Evolutionary conservation across 208 protist species (phyloP).

Genomic region (Blastocrithidia nonstop): DNA sequence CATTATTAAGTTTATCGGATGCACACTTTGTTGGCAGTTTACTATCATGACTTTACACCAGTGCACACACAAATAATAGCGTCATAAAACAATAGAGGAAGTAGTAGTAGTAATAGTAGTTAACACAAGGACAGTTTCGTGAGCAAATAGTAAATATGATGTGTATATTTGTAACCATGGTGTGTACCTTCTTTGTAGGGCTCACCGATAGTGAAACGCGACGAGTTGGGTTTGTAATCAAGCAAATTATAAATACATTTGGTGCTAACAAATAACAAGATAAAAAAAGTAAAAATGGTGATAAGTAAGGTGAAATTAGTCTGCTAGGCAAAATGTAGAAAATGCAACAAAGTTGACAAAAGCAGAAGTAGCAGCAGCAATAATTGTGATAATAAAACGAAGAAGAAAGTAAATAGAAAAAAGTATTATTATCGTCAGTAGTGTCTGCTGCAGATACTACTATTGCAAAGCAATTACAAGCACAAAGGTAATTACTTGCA

Average conservation of each 20-base stretch:
- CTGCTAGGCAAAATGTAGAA: no score
- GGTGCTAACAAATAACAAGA: background rate
- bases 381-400: no score
- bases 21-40: conserved; percentile 42
- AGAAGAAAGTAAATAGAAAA: no score
- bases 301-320: no score
- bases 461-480: no score
- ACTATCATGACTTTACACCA: conserved; percentile 22
- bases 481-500: no score
- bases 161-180: conserved; percentile 25
- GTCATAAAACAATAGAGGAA: background rate
- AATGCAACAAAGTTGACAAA: no score
- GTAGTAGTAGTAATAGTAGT: background rate
- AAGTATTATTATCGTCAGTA: no score
- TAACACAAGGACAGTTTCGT: background rate
- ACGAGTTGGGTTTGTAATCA: conserved; percentile 39
- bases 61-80: conserved; percentile 1
- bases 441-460: no score
- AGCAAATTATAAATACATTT: conserved; percentile 4
- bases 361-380: no score
- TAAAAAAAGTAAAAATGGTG: no score
- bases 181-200: conserved; percentile 46
- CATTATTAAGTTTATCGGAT: conserved; percentile 48
- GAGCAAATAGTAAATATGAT: conserved; percentile 18
- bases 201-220: conserved; percentile 65